Evolutionary conservation across 108 stramenopile species (phyloP).

Genomic region (Cafeteria roenbergensis): DNA sequence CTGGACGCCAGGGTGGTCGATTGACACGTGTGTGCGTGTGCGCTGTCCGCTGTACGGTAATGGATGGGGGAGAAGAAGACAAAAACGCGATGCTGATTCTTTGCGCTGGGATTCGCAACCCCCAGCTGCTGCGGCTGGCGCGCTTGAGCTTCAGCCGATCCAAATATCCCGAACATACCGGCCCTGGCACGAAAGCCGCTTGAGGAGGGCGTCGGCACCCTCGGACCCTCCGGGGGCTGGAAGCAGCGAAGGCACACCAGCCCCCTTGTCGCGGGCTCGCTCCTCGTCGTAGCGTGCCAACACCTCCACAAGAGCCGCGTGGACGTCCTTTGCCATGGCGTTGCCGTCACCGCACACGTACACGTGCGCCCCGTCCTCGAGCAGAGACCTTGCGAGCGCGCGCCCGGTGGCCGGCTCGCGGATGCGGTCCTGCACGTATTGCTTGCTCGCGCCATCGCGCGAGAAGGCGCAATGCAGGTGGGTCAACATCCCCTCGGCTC

Average conservation of each 20-base stretch:
- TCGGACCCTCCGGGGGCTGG: neutral
- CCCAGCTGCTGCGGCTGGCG: no score
- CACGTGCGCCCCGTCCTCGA: neutral
- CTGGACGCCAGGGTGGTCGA: no score
- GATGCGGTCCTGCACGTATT: neutral
- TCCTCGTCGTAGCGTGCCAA: neutral
- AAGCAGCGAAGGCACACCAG: no score
- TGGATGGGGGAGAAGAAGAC: no score
- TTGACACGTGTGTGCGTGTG: no score
- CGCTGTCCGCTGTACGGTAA: no score
- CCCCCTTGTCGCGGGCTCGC: no score
- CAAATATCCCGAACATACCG: neutral
- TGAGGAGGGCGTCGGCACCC: neutral
- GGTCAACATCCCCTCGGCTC: neutral
- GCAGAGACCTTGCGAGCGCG: neutral
- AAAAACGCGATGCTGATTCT: no score
- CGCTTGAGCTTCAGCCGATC: no score
- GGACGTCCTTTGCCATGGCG: neutral
- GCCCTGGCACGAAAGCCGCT: neutral
- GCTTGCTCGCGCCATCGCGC: neutral
- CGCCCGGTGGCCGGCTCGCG: neutral
- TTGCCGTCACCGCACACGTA: conserved; percentile 5
- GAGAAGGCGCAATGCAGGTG: neutral
- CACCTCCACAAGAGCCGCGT: neutral
- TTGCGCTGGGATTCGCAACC: no score